Base-by-base conservation (phyloP, 192 early-diverging fungal species). In the Pilobolus umbonatus region DNA sequence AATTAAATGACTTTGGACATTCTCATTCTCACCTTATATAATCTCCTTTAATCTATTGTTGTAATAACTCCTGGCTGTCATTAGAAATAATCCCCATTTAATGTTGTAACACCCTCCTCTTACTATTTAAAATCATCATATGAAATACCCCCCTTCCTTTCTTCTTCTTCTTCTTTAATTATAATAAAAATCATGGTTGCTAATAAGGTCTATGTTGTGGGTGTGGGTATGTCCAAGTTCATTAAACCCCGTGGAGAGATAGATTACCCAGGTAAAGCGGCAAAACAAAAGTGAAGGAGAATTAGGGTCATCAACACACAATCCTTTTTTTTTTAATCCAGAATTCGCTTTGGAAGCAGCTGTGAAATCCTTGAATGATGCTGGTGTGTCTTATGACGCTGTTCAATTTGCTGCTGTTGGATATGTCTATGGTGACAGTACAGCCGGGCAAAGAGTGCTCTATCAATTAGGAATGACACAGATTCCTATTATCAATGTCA, bases 381-480 rank as follows among this genome's bases (percentile, higher is more conserved):
- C 85, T n/a, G 74, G 75, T 32, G 57, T 85, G 38, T 80, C 79
- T 47, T 89, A 85, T 67, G 87, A 89, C 67, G 63, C 64, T 34
- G 72, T 89, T 40, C 62, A 88, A 68, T 75, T 71, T 60, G 80
- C 71, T 10, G 69, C 75, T 43, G 67, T 71, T n/a, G 68, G 68
- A 22, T 65, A 65, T 46, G 68, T 75, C 57, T 86, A 77, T 60
- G 82, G 80, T 43, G 86, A 88, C 59, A 78, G 74, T 12, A 87
- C 85, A 12, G 77, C 74, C 36, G 87, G 86, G 28, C 87, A 89
- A 67, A 77, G 87, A 26, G 80, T 75, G 3, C 58, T 89, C 24
- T 88, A 88, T 60, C 85, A 86, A 64, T 72, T 88, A n/a, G 86
- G 85, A 17, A 79, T 88, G 78, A 84, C 82, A 14, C 84, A 86